Evolutionary conservation across 129 eudicot genomes (phyloP).

Genomic region (Artemisia annua): DNA sequence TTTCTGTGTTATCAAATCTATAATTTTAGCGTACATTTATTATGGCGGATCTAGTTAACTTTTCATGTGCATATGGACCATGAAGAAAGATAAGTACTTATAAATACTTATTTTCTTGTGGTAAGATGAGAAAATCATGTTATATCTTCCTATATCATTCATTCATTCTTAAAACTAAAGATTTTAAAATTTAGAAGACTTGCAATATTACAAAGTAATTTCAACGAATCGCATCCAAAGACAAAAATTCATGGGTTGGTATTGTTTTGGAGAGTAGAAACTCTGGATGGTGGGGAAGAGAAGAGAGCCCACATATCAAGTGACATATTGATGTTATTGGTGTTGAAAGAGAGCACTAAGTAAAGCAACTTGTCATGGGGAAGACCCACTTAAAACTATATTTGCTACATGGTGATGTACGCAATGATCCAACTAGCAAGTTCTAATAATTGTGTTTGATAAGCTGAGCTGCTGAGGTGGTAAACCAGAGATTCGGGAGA

Average conservation of each 20-base stretch:
- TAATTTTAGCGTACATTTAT: too few relatives aligned
- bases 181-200: too few relatives aligned
- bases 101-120: too few relatives aligned
- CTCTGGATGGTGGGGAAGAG: conserved; percentile 36
- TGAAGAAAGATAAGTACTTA: too few relatives aligned
- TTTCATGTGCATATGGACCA: too few relatives aligned
- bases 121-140: too few relatives aligned
- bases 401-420: conserved; percentile 5
- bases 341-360: conserved; percentile 30
- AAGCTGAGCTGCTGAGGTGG: neutral
- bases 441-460: neutral
- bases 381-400: conserved; percentile 30
- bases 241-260: conserved; percentile 28
- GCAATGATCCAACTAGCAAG: conserved; percentile 12
- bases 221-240: conserved; percentile 1
- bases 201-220: conserved; percentile 8
- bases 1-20: too few relatives aligned
- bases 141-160: too few relatives aligned
- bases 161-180: too few relatives aligned
- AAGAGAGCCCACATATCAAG: conserved; percentile 31
- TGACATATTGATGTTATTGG: conserved; percentile 25
- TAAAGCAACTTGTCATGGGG: conserved; percentile 25
- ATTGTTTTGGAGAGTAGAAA: conserved; percentile 22
- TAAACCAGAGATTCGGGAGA: too few relatives aligned
- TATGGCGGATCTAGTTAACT: too few relatives aligned